These are phyloP conservation scores for Radiomyces spectabilis DNA, from an alignment of 192 early-diverging fungal species.

Conservation along the genomic window DNA sequence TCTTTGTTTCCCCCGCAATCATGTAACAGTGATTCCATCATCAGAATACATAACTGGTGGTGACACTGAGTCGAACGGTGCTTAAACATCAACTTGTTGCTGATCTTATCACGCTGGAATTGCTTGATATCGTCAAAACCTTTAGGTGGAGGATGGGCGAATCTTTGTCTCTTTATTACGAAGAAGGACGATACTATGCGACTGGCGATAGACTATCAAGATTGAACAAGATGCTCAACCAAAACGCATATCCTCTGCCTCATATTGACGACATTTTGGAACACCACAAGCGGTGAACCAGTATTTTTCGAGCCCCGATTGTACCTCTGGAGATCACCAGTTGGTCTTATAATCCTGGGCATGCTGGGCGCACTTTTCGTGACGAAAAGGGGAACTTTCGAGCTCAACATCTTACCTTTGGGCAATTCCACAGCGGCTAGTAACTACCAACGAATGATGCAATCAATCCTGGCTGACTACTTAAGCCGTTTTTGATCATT, in stretches of 20 bases:
- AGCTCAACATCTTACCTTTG: neutral
- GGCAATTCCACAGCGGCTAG: neutral
- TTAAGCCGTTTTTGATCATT: neutral
- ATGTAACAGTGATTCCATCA: too few species aligned
- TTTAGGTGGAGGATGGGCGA: neutral
- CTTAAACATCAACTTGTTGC: neutral
- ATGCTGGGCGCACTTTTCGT: neutral
- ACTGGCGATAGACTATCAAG: neutral
- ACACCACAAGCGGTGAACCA: conserved; percentile 8
- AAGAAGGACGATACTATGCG: neutral
- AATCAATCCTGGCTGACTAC: too few species aligned
- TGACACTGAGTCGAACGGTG: too few species aligned
- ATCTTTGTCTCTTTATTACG: neutral
- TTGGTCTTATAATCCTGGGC: neutral
- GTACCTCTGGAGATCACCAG: neutral
- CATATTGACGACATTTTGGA: conserved; percentile 38
- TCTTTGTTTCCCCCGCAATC: too few species aligned
- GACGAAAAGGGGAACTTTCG: neutral
- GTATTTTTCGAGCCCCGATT: conserved; percentile 31
- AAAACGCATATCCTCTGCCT: conserved; percentile 43
- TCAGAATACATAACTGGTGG: too few species aligned
- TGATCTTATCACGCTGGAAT: neutral
- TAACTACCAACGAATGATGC: neutral
- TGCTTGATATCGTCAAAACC: too few species aligned
- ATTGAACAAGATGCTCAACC: conserved; percentile 34